Evolutionary conservation across 139 green algal species (phyloP).

Genomic region (Micractinium conductrix): DNA sequence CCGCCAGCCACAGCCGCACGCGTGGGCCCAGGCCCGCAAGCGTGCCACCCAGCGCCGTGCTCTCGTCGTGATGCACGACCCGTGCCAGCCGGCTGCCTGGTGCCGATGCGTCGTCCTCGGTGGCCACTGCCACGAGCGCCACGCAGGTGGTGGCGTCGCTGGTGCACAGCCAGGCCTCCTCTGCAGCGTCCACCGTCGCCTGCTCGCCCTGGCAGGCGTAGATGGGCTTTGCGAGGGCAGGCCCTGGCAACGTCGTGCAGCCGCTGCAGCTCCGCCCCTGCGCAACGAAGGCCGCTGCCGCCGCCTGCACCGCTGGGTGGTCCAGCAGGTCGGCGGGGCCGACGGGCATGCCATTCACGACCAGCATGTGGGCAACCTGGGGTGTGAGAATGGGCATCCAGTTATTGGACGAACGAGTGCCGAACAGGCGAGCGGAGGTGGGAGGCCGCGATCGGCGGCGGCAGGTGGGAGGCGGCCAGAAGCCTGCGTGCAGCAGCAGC

Average conservation of each 20-base stretch:
- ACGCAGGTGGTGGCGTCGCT: slow-evolving; percentile 36
- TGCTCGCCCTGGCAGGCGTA: slow-evolving; percentile 18
- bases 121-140: neutral
- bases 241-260: no score
- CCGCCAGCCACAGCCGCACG: slow-evolving; percentile 14
- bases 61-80: slow-evolving; percentile 9
- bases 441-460: no score
- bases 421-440: no score
- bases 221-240: neutral
- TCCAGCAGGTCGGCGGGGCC: neutral
- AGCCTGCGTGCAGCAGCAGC: no score
- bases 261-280: neutral
- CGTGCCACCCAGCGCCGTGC: neutral
- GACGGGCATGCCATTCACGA: neutral
- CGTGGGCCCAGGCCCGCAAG: slow-evolving; percentile 1
- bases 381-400: no score
- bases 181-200: neutral
- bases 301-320: neutral
- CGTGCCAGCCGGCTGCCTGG: slow-evolving; percentile 3
- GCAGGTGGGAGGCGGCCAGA: no score
- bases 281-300: neutral
- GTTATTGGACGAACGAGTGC: no score
- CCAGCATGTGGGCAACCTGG: no score
- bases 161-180: neutral
- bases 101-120: neutral